Evolutionary conservation across 805 yeast species (phyloP).

Genomic region (Metschnikowia matae): DNA sequence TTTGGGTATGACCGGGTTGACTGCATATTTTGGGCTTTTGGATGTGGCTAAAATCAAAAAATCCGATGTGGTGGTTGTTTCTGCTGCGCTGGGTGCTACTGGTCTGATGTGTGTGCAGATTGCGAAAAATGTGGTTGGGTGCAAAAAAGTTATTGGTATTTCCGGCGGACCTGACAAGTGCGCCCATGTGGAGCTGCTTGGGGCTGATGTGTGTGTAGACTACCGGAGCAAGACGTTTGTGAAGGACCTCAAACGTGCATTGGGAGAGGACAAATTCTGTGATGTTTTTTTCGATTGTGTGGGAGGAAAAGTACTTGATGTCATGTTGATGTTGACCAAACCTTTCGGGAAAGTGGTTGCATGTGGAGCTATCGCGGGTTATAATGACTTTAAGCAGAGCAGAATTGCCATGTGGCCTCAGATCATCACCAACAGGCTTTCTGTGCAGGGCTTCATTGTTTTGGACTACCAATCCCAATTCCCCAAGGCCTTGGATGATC

Average conservation of each 20-base stretch:
- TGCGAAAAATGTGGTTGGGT: slow-evolving; percentile 48
- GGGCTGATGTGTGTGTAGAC: slow-evolving; percentile 51
- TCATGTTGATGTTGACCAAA: slow-evolving; percentile 15
- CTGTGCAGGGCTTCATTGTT: slow-evolving; percentile 19
- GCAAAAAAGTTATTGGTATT: slow-evolving; percentile 54
- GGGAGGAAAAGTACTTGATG: slow-evolving; percentile 23
- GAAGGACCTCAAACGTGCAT: slow-evolving; percentile 1
- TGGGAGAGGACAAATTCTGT: slow-evolving; percentile 6
- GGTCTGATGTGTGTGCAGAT: slow-evolving; percentile 56
- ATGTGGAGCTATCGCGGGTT: slow-evolving; percentile 61
- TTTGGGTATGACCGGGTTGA: slow-evolving; percentile 54
- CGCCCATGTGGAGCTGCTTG: slow-evolving; percentile 48
- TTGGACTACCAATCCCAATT: slow-evolving; percentile 22
- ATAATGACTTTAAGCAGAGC: slow-evolving; percentile 41
- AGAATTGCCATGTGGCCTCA: slow-evolving; percentile 37
- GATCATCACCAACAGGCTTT: slow-evolving; percentile 43
- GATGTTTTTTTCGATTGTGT: slow-evolving; percentile 25
- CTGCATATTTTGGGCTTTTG: slow-evolving; percentile 54
- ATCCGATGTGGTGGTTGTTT: slow-evolving; percentile 47
- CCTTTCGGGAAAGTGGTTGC: slow-evolving; percentile 44
- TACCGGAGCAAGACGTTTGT: slow-evolving; percentile 25
- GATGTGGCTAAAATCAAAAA: slow-evolving; percentile 43
- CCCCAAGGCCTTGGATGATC: slow-evolving; percentile 26
- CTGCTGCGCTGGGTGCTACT: slow-evolving; percentile 73
- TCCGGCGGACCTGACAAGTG: slow-evolving; percentile 58